Conservation (phyloP, 208 protist species). For the Crithidia brevicula region DNA sequence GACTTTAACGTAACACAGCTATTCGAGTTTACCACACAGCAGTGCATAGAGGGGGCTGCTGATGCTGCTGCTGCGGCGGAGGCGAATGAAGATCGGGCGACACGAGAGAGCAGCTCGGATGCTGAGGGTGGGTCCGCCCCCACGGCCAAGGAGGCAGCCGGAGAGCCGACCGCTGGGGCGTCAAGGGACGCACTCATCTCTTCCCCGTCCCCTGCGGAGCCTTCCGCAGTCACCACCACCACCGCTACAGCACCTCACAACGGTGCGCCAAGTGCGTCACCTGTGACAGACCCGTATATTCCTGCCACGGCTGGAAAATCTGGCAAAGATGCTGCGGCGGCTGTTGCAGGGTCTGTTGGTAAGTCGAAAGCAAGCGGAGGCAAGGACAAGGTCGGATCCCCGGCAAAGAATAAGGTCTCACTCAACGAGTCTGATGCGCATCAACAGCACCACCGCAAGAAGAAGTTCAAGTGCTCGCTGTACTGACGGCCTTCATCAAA, state of each 20-base stretch:
- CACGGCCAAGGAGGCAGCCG: not conserved
- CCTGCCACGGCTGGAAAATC: not conserved
- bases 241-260: not conserved
- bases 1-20: constrained; percentile 93
- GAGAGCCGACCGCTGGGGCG: not conserved
- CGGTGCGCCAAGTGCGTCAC: not conserved
- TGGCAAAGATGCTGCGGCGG: not conserved
- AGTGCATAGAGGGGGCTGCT: constrained; percentile 41
- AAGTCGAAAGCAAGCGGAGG: not conserved
- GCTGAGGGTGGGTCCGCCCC: not conserved
- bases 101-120: not conserved
- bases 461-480: constrained; percentile 23
- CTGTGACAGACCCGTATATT: constrained; percentile 1
- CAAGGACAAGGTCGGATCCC: not conserved
- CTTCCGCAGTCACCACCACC: not conserved
- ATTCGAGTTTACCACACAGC: constrained; percentile 85
- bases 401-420: constrained; percentile 18
- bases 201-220: not conserved
- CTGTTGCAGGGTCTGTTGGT: not conserved
- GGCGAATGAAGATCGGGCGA: not conserved
- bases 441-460: constrained; percentile 25
- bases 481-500: not conserved
- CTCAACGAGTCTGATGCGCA: constrained; percentile 14
- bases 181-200: not conserved
- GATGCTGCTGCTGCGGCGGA: constrained; percentile 5